Evolutionary conservation across 306 rosid genomes (phyloP).

Genomic region (Glycine soja): DNA sequence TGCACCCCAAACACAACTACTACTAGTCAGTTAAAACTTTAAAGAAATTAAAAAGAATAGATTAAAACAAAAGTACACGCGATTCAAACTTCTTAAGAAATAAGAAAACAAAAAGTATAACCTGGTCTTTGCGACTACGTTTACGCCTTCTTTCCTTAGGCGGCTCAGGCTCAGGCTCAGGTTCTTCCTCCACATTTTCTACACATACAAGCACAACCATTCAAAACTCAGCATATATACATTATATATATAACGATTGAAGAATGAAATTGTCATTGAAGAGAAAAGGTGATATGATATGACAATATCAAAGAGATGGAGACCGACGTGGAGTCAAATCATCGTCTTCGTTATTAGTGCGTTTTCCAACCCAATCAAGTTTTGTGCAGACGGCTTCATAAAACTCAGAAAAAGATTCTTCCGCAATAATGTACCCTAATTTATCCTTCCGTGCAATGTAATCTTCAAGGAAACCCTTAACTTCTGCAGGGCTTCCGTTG

Average conservation of each 20-base stretch:
- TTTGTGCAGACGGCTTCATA: constrained; percentile 74
- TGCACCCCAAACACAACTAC: not conserved
- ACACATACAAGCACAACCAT: not conserved
- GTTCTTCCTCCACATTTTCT: constrained; percentile 5
- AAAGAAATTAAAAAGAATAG: too few relatives aligned
- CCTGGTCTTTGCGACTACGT: not conserved
- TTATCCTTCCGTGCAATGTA: constrained; percentile 53
- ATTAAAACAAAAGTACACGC: too few relatives aligned
- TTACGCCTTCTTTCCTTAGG: not conserved
- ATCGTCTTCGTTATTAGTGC: constrained; percentile 20
- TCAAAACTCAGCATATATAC: too few relatives aligned
- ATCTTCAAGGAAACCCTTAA: constrained; percentile 55
- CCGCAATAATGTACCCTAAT: constrained; percentile 54
- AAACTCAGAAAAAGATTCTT: constrained; percentile 63
- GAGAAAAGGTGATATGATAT: not conserved
- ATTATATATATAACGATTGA: not conserved
- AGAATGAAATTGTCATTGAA: not conserved
- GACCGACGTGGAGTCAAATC: not conserved
- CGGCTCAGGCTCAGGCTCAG: not conserved
- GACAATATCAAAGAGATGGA: not conserved
- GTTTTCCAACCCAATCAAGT: constrained; percentile 54
- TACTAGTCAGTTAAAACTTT: not conserved
- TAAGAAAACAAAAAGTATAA: not conserved
- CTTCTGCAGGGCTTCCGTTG: constrained; percentile 49
- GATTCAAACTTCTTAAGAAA: too few relatives aligned